phyloP scores from a whole-genome alignment of 306 rosid genomes.

The Pueraria montana region DNA sequence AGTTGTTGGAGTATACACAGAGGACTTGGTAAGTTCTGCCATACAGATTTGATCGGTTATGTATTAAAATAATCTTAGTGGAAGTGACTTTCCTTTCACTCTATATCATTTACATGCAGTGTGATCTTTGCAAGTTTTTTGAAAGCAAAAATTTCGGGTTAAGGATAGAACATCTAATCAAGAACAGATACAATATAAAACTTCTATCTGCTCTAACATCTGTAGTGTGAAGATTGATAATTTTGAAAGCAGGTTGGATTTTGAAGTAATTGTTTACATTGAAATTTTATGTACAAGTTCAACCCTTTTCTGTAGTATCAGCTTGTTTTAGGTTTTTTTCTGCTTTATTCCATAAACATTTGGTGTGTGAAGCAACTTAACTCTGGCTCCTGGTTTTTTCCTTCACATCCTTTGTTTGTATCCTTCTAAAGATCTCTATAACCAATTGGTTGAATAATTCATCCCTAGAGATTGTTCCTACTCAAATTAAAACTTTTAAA shows the following conservation, averaged over 20 bases:
- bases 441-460: slow-evolving; percentile 28
- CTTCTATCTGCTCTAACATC: slow-evolving; percentile 30
- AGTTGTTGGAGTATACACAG: slow-evolving; percentile 91
- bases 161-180: slow-evolving; percentile 18
- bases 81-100: slow-evolving; percentile 16
- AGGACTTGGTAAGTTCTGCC: slow-evolving; percentile 70
- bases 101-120: slow-evolving; percentile 18
- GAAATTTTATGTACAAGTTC: slow-evolving; percentile 1
- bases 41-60: background rate
- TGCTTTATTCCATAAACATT: background rate
- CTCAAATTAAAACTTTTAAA: slow-evolving; percentile 9
- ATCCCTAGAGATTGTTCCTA: background rate
- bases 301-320: slow-evolving; percentile 12
- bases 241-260: slow-evolving; percentile 21
- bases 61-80: slow-evolving; percentile 20
- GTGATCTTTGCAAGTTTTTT: background rate
- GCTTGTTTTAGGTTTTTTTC: background rate
- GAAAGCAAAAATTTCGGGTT: background rate
- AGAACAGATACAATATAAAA: background rate
- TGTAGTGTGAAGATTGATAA: slow-evolving; percentile 13
- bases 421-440: slow-evolving; percentile 2
- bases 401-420: slow-evolving; percentile 11
- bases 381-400: background rate
- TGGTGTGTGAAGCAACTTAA: background rate
- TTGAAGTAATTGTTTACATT: slow-evolving; percentile 29